These are phyloP conservation scores for Zanthoxylum bungeanum DNA, from an alignment of 345 rosid species.

Conservation along the genomic window DNA sequence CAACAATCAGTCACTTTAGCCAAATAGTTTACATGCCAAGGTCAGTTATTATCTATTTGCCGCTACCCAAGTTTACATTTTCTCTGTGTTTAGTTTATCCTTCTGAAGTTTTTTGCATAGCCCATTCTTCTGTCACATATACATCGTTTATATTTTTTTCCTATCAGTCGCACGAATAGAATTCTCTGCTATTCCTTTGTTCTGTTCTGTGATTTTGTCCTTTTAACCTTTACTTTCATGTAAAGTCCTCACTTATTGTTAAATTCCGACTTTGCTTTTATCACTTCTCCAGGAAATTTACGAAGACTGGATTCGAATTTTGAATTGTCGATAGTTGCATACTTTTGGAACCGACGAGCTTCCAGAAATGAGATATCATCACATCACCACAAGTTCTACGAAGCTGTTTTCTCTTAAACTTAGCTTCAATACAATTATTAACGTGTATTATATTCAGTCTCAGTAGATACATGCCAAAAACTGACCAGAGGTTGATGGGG, in stretches of 20 bases:
- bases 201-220: not conserved
- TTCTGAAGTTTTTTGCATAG: not conserved
- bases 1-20: constrained; percentile 11
- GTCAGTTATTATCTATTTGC: not conserved
- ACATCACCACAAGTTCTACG: not conserved
- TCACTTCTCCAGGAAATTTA: not conserved
- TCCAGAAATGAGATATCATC: not conserved
- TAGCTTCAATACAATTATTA: not conserved
- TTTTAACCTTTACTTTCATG: not conserved
- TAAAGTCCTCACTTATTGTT: not conserved
- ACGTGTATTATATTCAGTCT: not conserved
- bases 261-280: constrained; percentile 3
- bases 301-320: not conserved
- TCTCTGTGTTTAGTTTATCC: not conserved
- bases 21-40: not conserved
- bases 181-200: not conserved
- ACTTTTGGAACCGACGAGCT: not conserved
- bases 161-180: too few relatives aligned
- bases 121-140: not conserved
- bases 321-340: not conserved
- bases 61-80: not conserved
- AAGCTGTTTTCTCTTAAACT: not conserved
- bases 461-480: not conserved
- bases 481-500: not conserved
- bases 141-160: not conserved